These are phyloP conservation scores for Solanum tarapatanum DNA, from an alignment of 257 asterid genomes.

Conservation along the genomic window DNA sequence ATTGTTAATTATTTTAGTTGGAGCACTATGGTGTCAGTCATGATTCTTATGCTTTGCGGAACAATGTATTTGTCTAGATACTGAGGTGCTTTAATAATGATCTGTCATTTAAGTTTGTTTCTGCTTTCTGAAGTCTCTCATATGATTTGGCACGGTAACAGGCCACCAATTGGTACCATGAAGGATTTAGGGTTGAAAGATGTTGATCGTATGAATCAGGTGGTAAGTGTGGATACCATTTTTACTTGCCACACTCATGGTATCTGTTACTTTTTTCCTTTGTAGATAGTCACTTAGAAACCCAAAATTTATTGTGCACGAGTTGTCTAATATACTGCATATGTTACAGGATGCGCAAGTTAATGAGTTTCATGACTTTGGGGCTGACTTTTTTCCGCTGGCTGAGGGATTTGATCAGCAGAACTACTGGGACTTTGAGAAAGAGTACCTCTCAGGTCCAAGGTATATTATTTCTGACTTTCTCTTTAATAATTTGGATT, in stretches of 20 bases:
- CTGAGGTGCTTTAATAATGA: background rate
- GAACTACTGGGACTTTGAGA: slow-evolving; percentile 14
- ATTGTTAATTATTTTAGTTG: background rate
- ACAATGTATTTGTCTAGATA: background rate
- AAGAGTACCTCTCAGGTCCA: slow-evolving; percentile 19
- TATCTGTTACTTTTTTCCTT: background rate
- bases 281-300: background rate
- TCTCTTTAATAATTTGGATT: background rate
- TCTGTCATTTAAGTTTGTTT: background rate
- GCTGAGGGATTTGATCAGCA: slow-evolving; percentile 24
- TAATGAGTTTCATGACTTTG: slow-evolving; percentile 30
- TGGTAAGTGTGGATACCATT: slow-evolving; percentile 27
- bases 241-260: background rate
- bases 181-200: background rate
- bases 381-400: slow-evolving; percentile 24
- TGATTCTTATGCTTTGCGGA: background rate
- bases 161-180: slow-evolving; percentile 2
- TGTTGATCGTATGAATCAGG: slow-evolving; percentile 12
- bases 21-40: background rate
- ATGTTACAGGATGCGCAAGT: slow-evolving; percentile 24
- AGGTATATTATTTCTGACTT: slow-evolving; percentile 27
- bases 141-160: background rate
- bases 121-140: background rate
- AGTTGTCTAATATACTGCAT: background rate
- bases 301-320: background rate